Percentiles rank a stretch among this genome's conserved stretches.
phyloP scores from a whole-genome alignment of 805 yeast species.

The Zygotorulaspora chibaensis region DNA sequence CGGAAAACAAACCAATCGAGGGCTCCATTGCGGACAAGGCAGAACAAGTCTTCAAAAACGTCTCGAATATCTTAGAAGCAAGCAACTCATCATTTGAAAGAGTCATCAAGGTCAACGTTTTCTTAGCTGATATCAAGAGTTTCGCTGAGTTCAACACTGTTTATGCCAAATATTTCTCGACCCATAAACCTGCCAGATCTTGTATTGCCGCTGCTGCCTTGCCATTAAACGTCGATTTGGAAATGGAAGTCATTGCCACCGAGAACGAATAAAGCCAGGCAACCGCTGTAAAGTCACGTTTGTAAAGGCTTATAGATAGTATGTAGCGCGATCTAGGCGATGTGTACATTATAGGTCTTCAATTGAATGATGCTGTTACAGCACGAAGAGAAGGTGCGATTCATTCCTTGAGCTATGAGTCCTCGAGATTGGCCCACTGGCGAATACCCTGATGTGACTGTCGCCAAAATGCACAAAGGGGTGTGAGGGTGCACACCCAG shows the following conservation, averaged over 20 bases:
- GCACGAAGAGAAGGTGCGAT: too few species aligned
- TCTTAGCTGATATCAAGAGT: conserved; percentile 84
- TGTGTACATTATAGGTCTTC: background rate
- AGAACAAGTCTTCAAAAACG: conserved; percentile 67
- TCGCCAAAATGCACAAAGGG: too few species aligned
- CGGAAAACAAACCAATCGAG: conserved; percentile 73
- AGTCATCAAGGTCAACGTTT: conserved; percentile 81
- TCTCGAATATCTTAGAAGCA: conserved; percentile 69
- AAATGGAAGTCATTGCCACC: conserved; percentile 88
- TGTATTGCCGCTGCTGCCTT: conserved; percentile 92
- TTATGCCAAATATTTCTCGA: conserved; percentile 69
- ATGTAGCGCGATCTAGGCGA: too few species aligned
- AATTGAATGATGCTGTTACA: background rate
- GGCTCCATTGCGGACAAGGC: conserved; percentile 75
- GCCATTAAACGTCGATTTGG: conserved; percentile 81
- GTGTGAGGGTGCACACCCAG: too few species aligned
- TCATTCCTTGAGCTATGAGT: too few species aligned
- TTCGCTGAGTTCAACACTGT: conserved; percentile 84
- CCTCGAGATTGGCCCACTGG: too few species aligned
- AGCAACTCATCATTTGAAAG: conserved; percentile 80
- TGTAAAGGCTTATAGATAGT: background rate
- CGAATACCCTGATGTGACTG: too few species aligned
- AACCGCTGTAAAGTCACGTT: background rate
- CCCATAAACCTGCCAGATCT: conserved; percentile 92
- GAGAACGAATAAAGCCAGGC: conserved; percentile 43